Base-by-base conservation (phyloP, 345 rosid genomes). In the Brassica nigra region DNA sequence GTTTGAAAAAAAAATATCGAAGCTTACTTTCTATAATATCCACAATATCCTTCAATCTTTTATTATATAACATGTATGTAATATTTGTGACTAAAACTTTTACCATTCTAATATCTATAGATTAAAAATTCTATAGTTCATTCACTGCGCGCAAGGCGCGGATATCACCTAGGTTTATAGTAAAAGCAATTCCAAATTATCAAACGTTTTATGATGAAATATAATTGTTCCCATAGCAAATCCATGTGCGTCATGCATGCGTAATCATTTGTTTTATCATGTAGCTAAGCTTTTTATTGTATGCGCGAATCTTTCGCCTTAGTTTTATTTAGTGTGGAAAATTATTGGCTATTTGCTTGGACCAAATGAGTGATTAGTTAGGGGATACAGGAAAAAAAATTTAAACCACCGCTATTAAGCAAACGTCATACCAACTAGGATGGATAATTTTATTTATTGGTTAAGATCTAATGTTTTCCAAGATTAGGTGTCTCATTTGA, bases 331-430 rank as follows among this genome's bases (percentile, higher is more conserved):
- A 4, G 15, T 36, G 28, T 37, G 73, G 12, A 23, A 23, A 71
- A 39, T 57, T 66, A 44, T 65, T 30, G 9, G 68, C 36, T 39
- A 11, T 73, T 15, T 61, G 63, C 73, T 66, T 73, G 68, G 68
- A 66, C 78, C 54, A 47, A 67, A 62, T 74, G 70, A 79, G 82
- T 73, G 70, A 74, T 36, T 68, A 79, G 82, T 74, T 79, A 73
- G 82, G 82, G 66, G 64, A 68, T 74, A 55, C 61, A 27, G 49
- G 34, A 63, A 67, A 39, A 18, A 67, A 34, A 70, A 18, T 6
- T 3, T 23, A 23, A 23, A 23, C 27, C 31, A 33, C 62, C 74
- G 61, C 70, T 23, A 23, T 47, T 47, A 73, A 67, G 58, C 42
- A 73, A 23, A 23, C 27, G 27, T 23, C 61, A 68, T 79, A 23